These are phyloP conservation scores for Theobroma grandiflorum DNA, from an alignment of 441 rosid genomes.

Conservation along the genomic window DNA sequence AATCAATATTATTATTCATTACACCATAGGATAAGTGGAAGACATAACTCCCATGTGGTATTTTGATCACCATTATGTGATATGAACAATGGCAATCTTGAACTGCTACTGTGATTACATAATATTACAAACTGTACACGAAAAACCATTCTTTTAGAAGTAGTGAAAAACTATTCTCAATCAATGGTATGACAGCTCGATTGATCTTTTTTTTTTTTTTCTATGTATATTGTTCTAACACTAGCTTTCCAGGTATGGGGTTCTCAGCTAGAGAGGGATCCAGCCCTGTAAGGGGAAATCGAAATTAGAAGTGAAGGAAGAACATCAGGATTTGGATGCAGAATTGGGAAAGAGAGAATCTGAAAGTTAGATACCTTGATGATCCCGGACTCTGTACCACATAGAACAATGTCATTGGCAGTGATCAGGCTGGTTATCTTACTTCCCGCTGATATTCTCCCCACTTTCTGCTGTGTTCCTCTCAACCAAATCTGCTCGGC, in stretches of 20 bases:
- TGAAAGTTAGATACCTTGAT: conserved; percentile 61
- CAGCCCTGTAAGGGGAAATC: conserved; percentile 61
- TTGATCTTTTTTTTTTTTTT: neutral
- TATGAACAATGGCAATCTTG: neutral
- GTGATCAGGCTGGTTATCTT: conserved; percentile 85
- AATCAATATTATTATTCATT: too few species aligned
- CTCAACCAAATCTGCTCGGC: conserved; percentile 79
- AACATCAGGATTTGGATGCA: neutral
- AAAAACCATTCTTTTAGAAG: neutral
- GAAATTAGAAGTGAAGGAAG: conserved; percentile 17
- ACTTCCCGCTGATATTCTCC: conserved; percentile 92
- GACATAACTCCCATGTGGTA: too few species aligned
- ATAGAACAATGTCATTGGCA: conserved; percentile 75
- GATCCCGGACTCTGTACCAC: conserved; percentile 89
- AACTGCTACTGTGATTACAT: neutral
- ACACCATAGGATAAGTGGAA: too few species aligned
- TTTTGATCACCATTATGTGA: neutral
- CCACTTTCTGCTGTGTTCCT: conserved; percentile 82
- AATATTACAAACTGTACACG: neutral
- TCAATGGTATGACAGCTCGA: neutral
- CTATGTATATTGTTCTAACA: conserved; percentile 3
- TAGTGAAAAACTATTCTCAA: neutral
- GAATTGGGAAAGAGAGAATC: neutral
- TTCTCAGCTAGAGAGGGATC: conserved; percentile 65
- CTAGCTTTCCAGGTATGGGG: conserved; percentile 25